These are phyloP conservation scores for Nothomitra cinnamomea DNA, from an alignment of 2,329 filamentous ascomycete species.

Conservation along the genomic window DNA sequence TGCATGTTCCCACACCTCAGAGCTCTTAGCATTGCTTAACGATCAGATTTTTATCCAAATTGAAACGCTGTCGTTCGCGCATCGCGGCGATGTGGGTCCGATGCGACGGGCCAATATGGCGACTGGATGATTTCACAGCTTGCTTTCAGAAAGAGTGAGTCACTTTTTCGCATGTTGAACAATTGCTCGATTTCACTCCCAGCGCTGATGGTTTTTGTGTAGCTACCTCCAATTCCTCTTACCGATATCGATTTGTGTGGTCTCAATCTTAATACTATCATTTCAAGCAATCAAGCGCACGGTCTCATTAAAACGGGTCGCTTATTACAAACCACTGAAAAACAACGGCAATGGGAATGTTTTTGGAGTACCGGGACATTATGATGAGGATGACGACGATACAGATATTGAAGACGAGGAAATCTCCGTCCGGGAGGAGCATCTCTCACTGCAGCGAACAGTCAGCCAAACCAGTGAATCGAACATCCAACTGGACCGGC, in stretches of 20 bases:
- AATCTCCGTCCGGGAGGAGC: slow-evolving; percentile 37
- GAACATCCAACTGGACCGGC: slow-evolving; percentile 55
- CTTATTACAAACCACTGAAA: not conserved
- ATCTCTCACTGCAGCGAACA: slow-evolving; percentile 38
- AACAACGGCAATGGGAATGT: slow-evolving; percentile 20
- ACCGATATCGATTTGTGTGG: slow-evolving; percentile 50
- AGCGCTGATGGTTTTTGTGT: slow-evolving; percentile 9
- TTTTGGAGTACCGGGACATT: not conserved
- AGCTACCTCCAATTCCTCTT: slow-evolving; percentile 70
- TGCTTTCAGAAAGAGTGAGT: slow-evolving; percentile 42
- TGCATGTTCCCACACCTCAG: too few species aligned
- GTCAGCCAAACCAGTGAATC: slow-evolving; percentile 30
- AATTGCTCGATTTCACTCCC: slow-evolving; percentile 33
- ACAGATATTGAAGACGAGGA: slow-evolving; percentile 40
- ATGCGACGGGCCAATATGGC: slow-evolving; percentile 42
- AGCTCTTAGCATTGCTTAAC: too few species aligned
- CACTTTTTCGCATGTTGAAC: slow-evolving; percentile 8
- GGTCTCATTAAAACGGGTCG: slow-evolving; percentile 40
- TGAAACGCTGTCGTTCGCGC: not conserved
- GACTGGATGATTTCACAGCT: slow-evolving; percentile 40
- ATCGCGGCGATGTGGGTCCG: slow-evolving; percentile 31
- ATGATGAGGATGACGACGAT: slow-evolving; percentile 18
- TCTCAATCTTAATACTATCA: slow-evolving; percentile 53
- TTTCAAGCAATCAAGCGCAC: slow-evolving; percentile 34
- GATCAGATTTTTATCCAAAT: too few species aligned